Conservation (phyloP, 352 stramenopile genomes). For the Phytopythium sindhum region DNA sequence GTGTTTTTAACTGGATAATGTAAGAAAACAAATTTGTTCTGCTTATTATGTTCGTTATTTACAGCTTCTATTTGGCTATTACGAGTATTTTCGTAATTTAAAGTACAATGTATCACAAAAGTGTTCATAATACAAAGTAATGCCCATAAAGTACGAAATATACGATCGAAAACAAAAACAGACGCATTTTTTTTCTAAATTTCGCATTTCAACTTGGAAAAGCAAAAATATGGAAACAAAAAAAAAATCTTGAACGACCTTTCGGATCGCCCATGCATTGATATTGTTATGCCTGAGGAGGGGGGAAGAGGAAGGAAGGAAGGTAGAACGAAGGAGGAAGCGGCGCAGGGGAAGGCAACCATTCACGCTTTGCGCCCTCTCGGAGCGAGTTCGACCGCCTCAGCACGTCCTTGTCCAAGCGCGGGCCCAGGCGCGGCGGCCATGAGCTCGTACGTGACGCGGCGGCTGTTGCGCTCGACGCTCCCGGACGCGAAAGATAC, state of each 20-base stretch:
- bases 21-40: too few relatives aligned
- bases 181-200: not conserved
- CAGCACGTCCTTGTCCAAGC: not conserved
- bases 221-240: not conserved
- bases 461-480: conserved; percentile 57
- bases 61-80: not conserved
- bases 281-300: too few relatives aligned
- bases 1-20: not conserved
- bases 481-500: conserved; percentile 9
- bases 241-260: conserved; percentile 1
- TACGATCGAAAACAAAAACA: not conserved
- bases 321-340: not conserved
- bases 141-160: not conserved
- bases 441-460: conserved; percentile 47
- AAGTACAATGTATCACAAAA: not conserved
- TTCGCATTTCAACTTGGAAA: not conserved
- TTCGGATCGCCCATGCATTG: not conserved
- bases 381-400: not conserved
- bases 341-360: not conserved
- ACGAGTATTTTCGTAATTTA: not conserved
- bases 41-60: not conserved
- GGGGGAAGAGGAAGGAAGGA: not conserved
- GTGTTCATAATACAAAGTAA: too few relatives aligned
- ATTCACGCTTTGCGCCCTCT: not conserved
- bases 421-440: not conserved